phyloP scores from a whole-genome alignment of 345 rosid genomes.

The Lumnitzera racemosa region DNA sequence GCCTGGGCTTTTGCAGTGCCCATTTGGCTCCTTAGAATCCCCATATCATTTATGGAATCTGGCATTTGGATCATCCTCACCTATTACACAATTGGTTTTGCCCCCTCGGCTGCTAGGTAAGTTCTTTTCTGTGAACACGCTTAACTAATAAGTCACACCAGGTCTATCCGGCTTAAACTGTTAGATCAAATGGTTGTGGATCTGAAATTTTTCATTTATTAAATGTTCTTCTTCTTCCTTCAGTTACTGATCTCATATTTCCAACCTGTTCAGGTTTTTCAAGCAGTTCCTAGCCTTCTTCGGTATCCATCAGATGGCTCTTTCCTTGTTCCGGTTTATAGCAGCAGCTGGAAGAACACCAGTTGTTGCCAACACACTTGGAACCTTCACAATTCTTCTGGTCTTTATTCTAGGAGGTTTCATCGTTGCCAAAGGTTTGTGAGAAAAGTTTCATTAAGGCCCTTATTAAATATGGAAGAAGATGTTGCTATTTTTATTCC shows the following conservation, averaged over 20 bases:
- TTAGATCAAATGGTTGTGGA: neutral
- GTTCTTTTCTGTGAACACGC: neutral
- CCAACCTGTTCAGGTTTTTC: conserved; percentile 24
- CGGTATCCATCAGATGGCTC: conserved; percentile 39
- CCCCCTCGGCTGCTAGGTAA: conserved; percentile 37
- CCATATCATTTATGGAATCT: conserved; percentile 49
- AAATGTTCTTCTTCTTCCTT: neutral
- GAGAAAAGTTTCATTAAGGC: conserved; percentile 14
- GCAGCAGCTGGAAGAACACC: conserved; percentile 45
- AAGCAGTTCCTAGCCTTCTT: conserved; percentile 40
- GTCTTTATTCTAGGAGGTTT: conserved; percentile 39
- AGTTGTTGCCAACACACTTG: conserved; percentile 40
- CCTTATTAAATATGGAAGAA: too few species aligned
- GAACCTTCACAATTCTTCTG: conserved; percentile 34
- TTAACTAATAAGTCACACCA: too few species aligned
- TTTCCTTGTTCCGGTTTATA: conserved; percentile 41
- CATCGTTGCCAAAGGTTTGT: conserved; percentile 17
- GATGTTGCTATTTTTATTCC: too few species aligned
- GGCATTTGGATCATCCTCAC: conserved; percentile 38
- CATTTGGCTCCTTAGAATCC: conserved; percentile 43
- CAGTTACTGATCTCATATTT: neutral
- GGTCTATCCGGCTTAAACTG: neutral
- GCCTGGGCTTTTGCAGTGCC: conserved; percentile 63
- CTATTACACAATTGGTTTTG: conserved; percentile 52
- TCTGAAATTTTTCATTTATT: too few species aligned